Conservation (phyloP, 177 flowering plant species). For the Vitis hybrid region DNA sequence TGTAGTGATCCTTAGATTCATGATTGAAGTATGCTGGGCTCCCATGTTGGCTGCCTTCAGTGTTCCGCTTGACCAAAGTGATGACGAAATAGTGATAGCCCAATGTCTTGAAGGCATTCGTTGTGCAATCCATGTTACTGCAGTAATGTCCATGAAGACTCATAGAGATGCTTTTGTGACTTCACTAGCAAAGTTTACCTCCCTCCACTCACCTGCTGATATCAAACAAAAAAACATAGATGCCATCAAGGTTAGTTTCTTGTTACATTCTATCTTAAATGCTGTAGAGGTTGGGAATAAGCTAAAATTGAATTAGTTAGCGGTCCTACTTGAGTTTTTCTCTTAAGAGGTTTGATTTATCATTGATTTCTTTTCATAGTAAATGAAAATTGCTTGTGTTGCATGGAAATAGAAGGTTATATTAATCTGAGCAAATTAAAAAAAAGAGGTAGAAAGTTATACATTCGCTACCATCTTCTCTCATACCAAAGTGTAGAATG, state of each 20-base stretch:
- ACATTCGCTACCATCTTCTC: too few relatives aligned
- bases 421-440: too few relatives aligned
- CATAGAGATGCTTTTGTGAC: slow-evolving; percentile 99
- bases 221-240: slow-evolving; percentile 96
- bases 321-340: neutral
- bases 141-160: slow-evolving; percentile 99
- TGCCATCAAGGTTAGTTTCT: slow-evolving; percentile 83
- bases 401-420: too few relatives aligned
- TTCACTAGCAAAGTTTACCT: slow-evolving; percentile 96
- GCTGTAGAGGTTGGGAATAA: neutral
- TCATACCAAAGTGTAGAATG: too few relatives aligned
- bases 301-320: neutral
- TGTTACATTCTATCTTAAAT: neutral
- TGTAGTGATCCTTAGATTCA: slow-evolving; percentile 91
- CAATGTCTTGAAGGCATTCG: slow-evolving; percentile 92
- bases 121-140: slow-evolving; percentile 89
- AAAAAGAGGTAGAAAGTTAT: too few relatives aligned
- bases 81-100: slow-evolving; percentile 74
- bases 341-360: neutral
- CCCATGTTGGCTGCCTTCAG: slow-evolving; percentile 99
- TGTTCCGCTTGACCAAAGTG: slow-evolving; percentile 99
- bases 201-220: slow-evolving; percentile 97
- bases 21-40: slow-evolving; percentile 99
- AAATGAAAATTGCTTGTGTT: too few relatives aligned
- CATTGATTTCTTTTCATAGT: too few relatives aligned